phyloP scores from a whole-genome alignment of 2,329 filamentous ascomycete genomes.

The Alternaria gaisen region DNA sequence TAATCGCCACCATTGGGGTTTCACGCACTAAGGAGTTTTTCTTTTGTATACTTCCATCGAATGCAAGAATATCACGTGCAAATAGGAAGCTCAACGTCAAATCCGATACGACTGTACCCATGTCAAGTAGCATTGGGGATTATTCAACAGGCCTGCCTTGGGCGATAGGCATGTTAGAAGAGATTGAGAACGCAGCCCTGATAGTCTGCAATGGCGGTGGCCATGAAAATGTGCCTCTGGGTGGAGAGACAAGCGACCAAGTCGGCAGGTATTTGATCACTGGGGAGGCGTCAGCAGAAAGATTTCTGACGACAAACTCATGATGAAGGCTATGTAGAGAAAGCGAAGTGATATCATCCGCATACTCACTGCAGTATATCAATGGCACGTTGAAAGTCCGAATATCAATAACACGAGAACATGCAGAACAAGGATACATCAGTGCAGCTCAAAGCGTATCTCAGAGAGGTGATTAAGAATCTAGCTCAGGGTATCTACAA shows the following conservation, averaged over 20 bases:
- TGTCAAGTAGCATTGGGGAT: no score
- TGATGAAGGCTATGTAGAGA: not conserved
- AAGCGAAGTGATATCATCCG: not conserved
- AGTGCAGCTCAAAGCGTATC: slow-evolving; percentile 7
- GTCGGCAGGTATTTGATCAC: slow-evolving; percentile 49
- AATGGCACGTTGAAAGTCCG: not conserved
- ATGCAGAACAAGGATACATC: not conserved
- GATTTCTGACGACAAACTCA: slow-evolving; percentile 1
- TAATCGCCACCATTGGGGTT: no score
- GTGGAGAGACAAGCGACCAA: slow-evolving; percentile 43
- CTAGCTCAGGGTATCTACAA: slow-evolving; percentile 6
- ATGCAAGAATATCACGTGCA: no score
- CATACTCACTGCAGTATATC: not conserved
- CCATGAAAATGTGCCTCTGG: slow-evolving; percentile 50
- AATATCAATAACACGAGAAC: not conserved
- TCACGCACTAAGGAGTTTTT: no score
- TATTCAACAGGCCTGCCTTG: slow-evolving; percentile 51
- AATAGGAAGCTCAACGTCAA: no score
- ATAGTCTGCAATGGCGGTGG: slow-evolving; percentile 54
- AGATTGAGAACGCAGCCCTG: slow-evolving; percentile 46
- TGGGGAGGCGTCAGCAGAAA: slow-evolving; percentile 9
- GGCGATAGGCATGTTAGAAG: slow-evolving; percentile 33
- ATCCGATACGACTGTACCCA: no score
- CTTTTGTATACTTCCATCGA: no score
- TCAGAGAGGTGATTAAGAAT: slow-evolving; percentile 5